Conservation (phyloP, 345 rosid species). For the Reutealis trisperma region DNA sequence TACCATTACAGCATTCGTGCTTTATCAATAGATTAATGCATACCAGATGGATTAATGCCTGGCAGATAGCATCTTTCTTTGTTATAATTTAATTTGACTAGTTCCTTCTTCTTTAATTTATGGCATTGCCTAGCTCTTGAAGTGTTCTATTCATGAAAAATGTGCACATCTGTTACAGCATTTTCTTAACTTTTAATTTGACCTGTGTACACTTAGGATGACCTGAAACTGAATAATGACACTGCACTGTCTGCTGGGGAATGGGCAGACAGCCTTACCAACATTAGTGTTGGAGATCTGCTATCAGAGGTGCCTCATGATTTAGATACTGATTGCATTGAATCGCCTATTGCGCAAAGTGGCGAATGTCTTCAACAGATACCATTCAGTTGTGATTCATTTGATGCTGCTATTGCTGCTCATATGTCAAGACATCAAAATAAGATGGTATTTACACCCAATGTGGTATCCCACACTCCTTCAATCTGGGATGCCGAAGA, state of each 20-base stretch:
- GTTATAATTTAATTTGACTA: background rate
- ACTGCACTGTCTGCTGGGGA: constrained; percentile 66
- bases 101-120: background rate
- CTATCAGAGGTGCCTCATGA: constrained; percentile 68
- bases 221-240: constrained; percentile 35
- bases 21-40: background rate
- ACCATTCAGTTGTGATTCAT: constrained; percentile 87
- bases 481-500: constrained; percentile 98
- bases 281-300: constrained; percentile 87
- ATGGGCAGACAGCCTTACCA: constrained; percentile 97
- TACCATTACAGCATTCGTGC: background rate
- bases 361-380: constrained; percentile 58
- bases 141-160: background rate
- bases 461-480: constrained; percentile 46
- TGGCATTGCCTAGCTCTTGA: background rate
- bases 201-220: constrained; percentile 40
- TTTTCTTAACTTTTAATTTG: constrained; percentile 21
- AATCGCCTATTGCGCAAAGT: constrained; percentile 41
- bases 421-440: constrained; percentile 80
- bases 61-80: background rate
- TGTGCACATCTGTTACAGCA: background rate
- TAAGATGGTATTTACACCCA: constrained; percentile 46
- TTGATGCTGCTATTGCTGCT: constrained; percentile 98
- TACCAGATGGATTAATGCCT: no score
- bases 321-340: constrained; percentile 40